Evolutionary conservation across 352 stramenopile species (phyloP), one percentile per base, ranked within the genome.

Genomic region (Salisapilia sapeloensis): DNA sequence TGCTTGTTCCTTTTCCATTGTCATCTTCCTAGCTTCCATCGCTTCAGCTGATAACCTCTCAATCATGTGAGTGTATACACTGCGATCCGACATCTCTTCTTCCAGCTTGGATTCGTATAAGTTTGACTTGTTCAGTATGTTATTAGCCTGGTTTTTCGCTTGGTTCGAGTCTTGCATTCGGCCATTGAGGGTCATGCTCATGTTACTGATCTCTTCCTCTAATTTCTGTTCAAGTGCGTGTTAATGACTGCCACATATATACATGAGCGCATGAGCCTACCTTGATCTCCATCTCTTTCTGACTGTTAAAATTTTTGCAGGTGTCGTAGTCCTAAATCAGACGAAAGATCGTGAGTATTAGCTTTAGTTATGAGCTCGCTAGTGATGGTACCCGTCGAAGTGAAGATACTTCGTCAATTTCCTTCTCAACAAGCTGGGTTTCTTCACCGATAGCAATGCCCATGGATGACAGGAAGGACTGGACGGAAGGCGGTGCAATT

Each of bases 1-100:
- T 16, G 67, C 40, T 18, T 76, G 67, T 41, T 86, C 71, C 16
- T 71, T 72, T 14, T 61, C 53, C 11, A 75, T 26, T 17, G 62
- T 80, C 11, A 47, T 37, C 30, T 86, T 86, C 47, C 80, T 86
- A 13, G 62, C 55, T 1, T 44, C 42, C 0, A 78, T 42, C 5
- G 69, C 60, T 31, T 87, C 72, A 13, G 49, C 50, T 4, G 60
- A 54, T 16, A 87, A 39, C 4, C 72, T 65, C 26, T 82, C 53
- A 43, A 87, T 82, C 72, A 83, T 87, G 44, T 87, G 67, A 24
- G 56, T 83, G 50, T 84, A 87, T 27, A 87, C 63, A 7, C 66
- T 65, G 5, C 58, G 57, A 19, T 86, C 71, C 0, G 49, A 53
- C 10, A 80, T 34, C 36, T 86, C 71, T 31, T 83, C 71, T 4